A percentile compares a stretch with the other conserved stretches of the same genome.
These are phyloP conservation scores for Entomortierella lignicola DNA, from an alignment of 192 early-diverging fungal species.

Conservation along the genomic window DNA sequence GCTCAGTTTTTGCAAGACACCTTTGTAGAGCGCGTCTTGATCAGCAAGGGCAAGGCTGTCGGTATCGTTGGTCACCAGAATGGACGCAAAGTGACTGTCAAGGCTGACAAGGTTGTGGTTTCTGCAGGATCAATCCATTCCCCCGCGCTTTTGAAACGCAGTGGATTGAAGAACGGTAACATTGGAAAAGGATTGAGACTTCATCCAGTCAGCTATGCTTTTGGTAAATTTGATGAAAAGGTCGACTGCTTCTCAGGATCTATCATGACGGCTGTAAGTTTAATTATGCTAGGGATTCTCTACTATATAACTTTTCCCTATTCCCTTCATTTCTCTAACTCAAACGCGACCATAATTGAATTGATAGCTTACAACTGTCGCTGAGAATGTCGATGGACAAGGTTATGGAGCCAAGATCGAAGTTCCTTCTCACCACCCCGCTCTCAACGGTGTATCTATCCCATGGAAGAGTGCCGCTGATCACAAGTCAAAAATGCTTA, in stretches of 20 bases:
- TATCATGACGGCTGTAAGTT: slow-evolving; percentile 77
- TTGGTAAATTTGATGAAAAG: slow-evolving; percentile 73
- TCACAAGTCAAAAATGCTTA: slow-evolving; percentile 66
- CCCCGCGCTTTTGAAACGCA: slow-evolving; percentile 71
- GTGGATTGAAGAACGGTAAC: slow-evolving; percentile 75
- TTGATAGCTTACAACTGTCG: slow-evolving; percentile 52
- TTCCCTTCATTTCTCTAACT: too few relatives aligned
- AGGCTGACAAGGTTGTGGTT: slow-evolving; percentile 68
- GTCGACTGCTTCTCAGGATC: slow-evolving; percentile 65
- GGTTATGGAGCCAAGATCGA: slow-evolving; percentile 78
- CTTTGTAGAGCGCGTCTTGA: slow-evolving; percentile 66
- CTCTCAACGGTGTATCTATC: slow-evolving; percentile 44
- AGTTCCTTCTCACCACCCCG: slow-evolving; percentile 68
- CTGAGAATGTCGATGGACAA: slow-evolving; percentile 68
- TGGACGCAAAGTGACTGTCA: slow-evolving; percentile 54
- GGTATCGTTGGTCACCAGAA: slow-evolving; percentile 65
- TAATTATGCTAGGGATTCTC: too few relatives aligned
- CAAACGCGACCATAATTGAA: too few relatives aligned
- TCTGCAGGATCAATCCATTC: slow-evolving; percentile 73
- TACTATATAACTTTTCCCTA: too few relatives aligned
- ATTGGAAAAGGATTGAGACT: slow-evolving; percentile 74
- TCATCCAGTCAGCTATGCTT: slow-evolving; percentile 70
- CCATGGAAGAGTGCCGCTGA: slow-evolving; percentile 63
- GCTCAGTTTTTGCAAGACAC: slow-evolving; percentile 70
- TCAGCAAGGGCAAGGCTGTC: slow-evolving; percentile 62